Percentiles rank a stretch among this genome's conserved stretches.
phyloP scores from a whole-genome alignment of 75 land plant genomes.

The Cupressus sempervirens region DNA sequence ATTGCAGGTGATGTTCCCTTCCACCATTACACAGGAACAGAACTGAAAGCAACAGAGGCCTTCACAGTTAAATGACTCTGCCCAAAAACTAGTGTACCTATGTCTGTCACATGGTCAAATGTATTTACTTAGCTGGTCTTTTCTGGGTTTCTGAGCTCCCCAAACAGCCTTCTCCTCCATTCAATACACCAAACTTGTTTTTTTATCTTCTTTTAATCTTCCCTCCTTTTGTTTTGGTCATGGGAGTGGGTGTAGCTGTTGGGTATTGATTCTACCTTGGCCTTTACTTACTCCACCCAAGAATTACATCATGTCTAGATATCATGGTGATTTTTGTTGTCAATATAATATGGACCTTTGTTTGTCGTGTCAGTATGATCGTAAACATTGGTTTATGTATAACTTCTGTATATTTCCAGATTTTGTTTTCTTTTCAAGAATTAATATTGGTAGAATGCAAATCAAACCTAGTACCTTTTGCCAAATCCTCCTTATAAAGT shows the following conservation, averaged over 20 bases:
- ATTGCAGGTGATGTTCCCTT: slow-evolving; percentile 11
- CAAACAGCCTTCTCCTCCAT: slow-evolving; percentile 5
- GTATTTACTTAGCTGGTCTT: slow-evolving; percentile 11
- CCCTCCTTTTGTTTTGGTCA: slow-evolving; percentile 1
- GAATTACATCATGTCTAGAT: not conserved
- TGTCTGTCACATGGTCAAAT: slow-evolving; percentile 12
- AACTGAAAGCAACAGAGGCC: slow-evolving; percentile 8
- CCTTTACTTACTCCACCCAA: not conserved
- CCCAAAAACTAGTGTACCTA: slow-evolving; percentile 9
- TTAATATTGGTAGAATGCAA: not conserved
- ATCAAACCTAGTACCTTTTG: not conserved
- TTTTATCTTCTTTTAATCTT: not conserved
- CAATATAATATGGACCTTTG: not conserved
- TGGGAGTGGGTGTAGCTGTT: not conserved
- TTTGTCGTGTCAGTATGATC: not conserved
- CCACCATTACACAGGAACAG: slow-evolving; percentile 3
- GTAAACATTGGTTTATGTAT: not conserved
- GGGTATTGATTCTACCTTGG: slow-evolving; percentile 5
- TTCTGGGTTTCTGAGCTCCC: slow-evolving; percentile 2
- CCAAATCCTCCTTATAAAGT: not conserved
- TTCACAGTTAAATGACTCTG: slow-evolving; percentile 10
- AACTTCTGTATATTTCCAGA: not conserved
- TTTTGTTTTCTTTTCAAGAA: not conserved
- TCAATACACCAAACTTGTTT: slow-evolving; percentile 8
- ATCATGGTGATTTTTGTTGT: slow-evolving; percentile 8